A percentile compares a stretch with the other conserved stretches of the same genome.
These are phyloP conservation scores for Phytophthora pini DNA, from an alignment of 352 stramenopile genomes.

Conservation along the genomic window DNA sequence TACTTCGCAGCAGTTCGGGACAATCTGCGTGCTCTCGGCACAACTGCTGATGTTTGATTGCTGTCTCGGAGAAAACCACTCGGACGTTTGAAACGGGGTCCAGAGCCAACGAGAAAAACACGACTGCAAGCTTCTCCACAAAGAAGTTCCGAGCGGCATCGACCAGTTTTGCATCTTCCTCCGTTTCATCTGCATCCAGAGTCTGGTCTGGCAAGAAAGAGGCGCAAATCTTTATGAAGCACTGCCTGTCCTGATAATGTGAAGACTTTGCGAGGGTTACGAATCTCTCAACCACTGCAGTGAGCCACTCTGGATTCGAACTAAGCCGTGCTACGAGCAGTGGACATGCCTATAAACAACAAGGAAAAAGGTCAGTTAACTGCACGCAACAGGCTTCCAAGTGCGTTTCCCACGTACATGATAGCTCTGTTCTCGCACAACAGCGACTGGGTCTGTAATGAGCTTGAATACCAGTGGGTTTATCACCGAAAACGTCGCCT, in stretches of 20 bases:
- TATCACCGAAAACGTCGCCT: conserved; percentile 80
- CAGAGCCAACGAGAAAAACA: conserved; percentile 65
- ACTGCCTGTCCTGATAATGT: conserved; percentile 74
- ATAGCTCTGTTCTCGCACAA: conserved; percentile 77
- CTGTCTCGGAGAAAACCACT: conserved; percentile 58
- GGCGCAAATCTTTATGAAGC: conserved; percentile 68
- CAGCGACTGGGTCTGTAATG: conserved; percentile 74
- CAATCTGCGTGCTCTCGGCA: conserved; percentile 40
- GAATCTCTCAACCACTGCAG: conserved; percentile 56
- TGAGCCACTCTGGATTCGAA: conserved; percentile 55
- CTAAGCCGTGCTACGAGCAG: conserved; percentile 59
- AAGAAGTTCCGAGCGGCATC: conserved; percentile 49
- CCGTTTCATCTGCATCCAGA: conserved; percentile 4
- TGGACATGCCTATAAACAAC: conserved; percentile 58
- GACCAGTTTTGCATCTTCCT: conserved; percentile 15
- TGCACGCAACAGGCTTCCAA: background rate
- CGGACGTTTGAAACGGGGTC: conserved; percentile 83
- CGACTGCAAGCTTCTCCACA: conserved; percentile 43
- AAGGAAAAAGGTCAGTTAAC: conserved; percentile 4
- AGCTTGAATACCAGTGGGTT: conserved; percentile 80
- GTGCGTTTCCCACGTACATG: conserved; percentile 35
- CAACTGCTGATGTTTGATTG: conserved; percentile 54
- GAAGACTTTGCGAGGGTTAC: conserved; percentile 55
- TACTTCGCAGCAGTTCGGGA: conserved; percentile 29
- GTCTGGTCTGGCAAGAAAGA: conserved; percentile 47